Conservation (phyloP, 257 asterid species). For the Datura wrightii region DNA sequence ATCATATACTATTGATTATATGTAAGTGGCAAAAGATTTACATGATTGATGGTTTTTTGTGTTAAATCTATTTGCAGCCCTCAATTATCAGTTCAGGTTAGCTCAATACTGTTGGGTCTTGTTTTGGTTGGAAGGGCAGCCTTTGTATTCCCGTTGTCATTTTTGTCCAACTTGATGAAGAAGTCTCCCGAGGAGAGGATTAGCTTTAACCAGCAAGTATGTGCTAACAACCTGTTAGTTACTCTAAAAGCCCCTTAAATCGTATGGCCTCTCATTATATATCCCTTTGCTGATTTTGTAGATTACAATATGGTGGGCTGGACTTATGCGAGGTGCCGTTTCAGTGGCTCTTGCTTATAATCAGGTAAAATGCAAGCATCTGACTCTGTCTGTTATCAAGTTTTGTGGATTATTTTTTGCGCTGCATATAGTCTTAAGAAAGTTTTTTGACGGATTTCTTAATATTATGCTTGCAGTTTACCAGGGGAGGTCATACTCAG, state of each 20-base stretch:
- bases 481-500: conserved; percentile 76
- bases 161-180: conserved; percentile 85
- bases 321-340: conserved; percentile 99
- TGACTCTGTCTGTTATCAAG: background rate
- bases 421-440: background rate
- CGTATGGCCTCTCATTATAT: conserved; percentile 10
- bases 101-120: conserved; percentile 87
- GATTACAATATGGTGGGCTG: conserved; percentile 98
- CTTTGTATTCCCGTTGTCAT: conserved; percentile 90
- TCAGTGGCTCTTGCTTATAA: conserved; percentile 99
- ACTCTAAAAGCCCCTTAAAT: background rate
- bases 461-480: conserved; percentile 62
- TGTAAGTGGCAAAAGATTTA: background rate
- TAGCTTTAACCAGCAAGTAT: conserved; percentile 77
- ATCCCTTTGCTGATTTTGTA: conserved; percentile 41
- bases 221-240: conserved; percentile 34
- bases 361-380: conserved; percentile 56
- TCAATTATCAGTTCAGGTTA: conserved; percentile 63
- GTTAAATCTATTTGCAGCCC: conserved; percentile 58
- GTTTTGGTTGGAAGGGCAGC: conserved; percentile 93
- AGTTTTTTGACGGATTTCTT: background rate
- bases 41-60: background rate
- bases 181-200: conserved; percentile 67
- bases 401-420: background rate
- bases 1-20: conserved; percentile 3